phyloP scores from a whole-genome alignment of 176 grass and related monocot genomes.

The Avena atlantica region DNA sequence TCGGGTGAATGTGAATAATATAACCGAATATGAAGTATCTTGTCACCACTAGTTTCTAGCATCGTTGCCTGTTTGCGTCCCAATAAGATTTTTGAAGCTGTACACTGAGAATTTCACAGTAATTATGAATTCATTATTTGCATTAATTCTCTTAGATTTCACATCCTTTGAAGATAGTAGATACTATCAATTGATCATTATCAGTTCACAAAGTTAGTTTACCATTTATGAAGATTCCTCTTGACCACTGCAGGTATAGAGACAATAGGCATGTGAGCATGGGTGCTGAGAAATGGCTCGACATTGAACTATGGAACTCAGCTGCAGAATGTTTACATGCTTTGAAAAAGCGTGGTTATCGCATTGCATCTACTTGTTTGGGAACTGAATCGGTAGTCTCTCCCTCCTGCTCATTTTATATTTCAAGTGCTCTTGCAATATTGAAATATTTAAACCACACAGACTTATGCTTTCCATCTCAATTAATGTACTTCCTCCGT shows the following conservation, averaged over 20 bases:
- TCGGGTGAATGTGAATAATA: constrained; percentile 7
- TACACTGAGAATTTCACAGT: not conserved
- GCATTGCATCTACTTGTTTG: constrained; percentile 86
- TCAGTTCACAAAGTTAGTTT: constrained; percentile 1
- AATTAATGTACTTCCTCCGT: not conserved
- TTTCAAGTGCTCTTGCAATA: constrained; percentile 17
- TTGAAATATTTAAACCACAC: not conserved
- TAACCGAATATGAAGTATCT: not conserved
- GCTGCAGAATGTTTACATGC: constrained; percentile 74
- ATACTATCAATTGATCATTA: not conserved
- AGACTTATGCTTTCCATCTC: not conserved
- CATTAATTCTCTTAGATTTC: constrained; percentile 21
- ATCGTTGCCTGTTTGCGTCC: not conserved
- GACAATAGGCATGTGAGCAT: constrained; percentile 99
- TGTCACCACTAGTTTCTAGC: not conserved
- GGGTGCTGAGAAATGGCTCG: constrained; percentile 99
- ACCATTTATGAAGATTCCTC: not conserved
- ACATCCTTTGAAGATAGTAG: constrained; percentile 14
- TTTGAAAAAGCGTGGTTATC: constrained; percentile 87
- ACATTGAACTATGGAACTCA: constrained; percentile 95
- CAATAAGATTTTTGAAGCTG: not conserved
- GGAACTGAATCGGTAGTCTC: constrained; percentile 74
- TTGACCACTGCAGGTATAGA: constrained; percentile 72
- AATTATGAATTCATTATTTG: not conserved
- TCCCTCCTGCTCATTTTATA: constrained; percentile 6